Conservation (phyloP, 257 asterid species). For the Solanum sitiens region DNA sequence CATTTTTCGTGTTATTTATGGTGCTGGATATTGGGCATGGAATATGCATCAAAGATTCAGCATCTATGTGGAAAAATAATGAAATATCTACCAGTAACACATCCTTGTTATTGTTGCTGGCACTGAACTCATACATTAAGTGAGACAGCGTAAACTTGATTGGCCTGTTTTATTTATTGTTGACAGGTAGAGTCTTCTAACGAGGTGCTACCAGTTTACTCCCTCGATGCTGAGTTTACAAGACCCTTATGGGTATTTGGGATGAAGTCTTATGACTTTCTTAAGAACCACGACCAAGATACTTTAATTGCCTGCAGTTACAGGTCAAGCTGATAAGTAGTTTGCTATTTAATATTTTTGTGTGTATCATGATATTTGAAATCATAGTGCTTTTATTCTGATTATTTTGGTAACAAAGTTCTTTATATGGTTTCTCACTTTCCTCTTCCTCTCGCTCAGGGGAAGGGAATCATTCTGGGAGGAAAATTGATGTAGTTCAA, state of each 20-base stretch:
- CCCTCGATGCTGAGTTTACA: slow-evolving; percentile 74
- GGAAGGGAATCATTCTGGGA: neutral
- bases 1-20: neutral
- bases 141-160: neutral
- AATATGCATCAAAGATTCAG: neutral
- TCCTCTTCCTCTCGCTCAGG: neutral
- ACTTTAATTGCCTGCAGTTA: slow-evolving; percentile 72
- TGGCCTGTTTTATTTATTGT: neutral
- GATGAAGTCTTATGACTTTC: slow-evolving; percentile 68
- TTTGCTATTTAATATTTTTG: neutral
- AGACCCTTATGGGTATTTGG: slow-evolving; percentile 93
- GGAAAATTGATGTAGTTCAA: neutral
- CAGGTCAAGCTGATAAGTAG: slow-evolving; percentile 41
- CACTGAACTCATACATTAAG: neutral
- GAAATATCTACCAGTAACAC: neutral
- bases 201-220: slow-evolving; percentile 62
- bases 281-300: slow-evolving; percentile 30
- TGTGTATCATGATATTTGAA: neutral
- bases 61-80: neutral
- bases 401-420: neutral
- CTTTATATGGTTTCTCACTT: neutral
- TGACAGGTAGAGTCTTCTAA: slow-evolving; percentile 72
- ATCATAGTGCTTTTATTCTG: neutral
- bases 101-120: neutral
- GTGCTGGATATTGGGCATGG: neutral